A percentile compares a stretch with the other conserved stretches of the same genome.
Evolutionary conservation across 2,329 filamentous ascomycete genomes (phyloP).

Genomic region (Cladosporium sphaerospermum): DNA sequence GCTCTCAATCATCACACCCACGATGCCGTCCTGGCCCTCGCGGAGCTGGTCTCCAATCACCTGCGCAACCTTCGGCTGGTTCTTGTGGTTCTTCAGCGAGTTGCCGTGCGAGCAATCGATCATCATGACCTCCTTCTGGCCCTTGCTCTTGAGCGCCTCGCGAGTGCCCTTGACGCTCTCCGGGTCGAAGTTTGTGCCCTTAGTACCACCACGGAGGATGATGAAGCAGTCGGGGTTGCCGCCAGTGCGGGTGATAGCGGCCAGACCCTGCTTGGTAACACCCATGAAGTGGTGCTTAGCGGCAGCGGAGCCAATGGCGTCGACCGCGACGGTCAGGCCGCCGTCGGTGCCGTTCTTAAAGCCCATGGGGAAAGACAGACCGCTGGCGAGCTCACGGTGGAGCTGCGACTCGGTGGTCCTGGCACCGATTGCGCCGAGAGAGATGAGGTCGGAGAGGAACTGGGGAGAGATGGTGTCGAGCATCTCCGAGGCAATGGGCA

Average conservation of each 20-base stretch:
- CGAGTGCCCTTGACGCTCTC: conserved; percentile 80
- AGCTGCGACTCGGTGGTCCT: conserved; percentile 94
- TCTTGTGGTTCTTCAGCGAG: conserved; percentile 90
- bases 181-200: conserved; percentile 89
- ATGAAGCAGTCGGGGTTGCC: conserved; percentile 98
- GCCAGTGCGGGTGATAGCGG: conserved; percentile 86
- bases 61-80: conserved; percentile 89
- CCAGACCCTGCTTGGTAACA: conserved; percentile 92
- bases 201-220: conserved; percentile 85
- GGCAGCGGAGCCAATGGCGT: conserved; percentile 87
- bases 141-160: conserved; percentile 67
- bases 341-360: conserved; percentile 99
- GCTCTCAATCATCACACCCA: conserved; percentile 99
- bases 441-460: conserved; percentile 88
- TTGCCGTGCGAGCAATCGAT: conserved; percentile 91
- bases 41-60: conserved; percentile 77
- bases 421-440: conserved; percentile 89
- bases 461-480: conserved; percentile 96
- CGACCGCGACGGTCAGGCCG: conserved; percentile 79
- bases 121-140: conserved; percentile 72
- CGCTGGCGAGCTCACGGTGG: conserved; percentile 88
- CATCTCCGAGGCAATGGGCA: conserved; percentile 97
- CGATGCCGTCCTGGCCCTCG: conserved; percentile 76
- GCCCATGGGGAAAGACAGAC: conserved; percentile 91
- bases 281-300: conserved; percentile 96